These are phyloP conservation scores for Termitomyces sp. DNA, from an alignment of 768 basidiomycete genomes.

Conservation along the genomic window DNA sequence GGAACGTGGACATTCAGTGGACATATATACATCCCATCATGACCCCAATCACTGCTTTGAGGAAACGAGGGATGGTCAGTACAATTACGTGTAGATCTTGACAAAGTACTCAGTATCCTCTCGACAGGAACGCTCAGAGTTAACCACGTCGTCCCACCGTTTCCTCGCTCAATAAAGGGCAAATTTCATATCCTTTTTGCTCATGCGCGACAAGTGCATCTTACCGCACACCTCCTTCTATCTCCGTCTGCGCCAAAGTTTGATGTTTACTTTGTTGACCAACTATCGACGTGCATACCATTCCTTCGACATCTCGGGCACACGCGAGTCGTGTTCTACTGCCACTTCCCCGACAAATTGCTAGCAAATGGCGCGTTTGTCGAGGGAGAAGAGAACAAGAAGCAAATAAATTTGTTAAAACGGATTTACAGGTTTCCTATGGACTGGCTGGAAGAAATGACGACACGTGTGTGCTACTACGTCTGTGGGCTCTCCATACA, in stretches of 20 bases:
- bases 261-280: conserved; percentile 93
- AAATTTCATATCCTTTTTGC: conserved; percentile 88
- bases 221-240: conserved; percentile 59
- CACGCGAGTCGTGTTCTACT: conserved; percentile 93
- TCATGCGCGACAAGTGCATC: conserved; percentile 82
- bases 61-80: conserved; percentile 82
- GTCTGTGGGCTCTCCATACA: background rate
- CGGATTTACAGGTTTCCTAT: conserved; percentile 81
- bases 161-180: conserved; percentile 76
- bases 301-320: conserved; percentile 61
- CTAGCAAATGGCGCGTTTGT: conserved; percentile 68
- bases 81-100: no score
- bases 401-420: conserved; percentile 51
- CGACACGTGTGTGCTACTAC: conserved; percentile 59
- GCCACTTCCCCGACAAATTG: conserved; percentile 96
- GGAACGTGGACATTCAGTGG: conserved; percentile 74
- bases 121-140: conserved; percentile 75
- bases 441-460: conserved; percentile 85
- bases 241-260: conserved; percentile 41
- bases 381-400: conserved; percentile 43
- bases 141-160: conserved; percentile 63
- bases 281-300: conserved; percentile 89
- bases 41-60: conserved; percentile 86
- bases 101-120: background rate
- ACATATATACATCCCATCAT: conserved; percentile 92